Evolutionary conservation across 805 yeast species (phyloP), one percentile per base, ranked within the genome.

Genomic region (Kazachstania taianensis): DNA sequence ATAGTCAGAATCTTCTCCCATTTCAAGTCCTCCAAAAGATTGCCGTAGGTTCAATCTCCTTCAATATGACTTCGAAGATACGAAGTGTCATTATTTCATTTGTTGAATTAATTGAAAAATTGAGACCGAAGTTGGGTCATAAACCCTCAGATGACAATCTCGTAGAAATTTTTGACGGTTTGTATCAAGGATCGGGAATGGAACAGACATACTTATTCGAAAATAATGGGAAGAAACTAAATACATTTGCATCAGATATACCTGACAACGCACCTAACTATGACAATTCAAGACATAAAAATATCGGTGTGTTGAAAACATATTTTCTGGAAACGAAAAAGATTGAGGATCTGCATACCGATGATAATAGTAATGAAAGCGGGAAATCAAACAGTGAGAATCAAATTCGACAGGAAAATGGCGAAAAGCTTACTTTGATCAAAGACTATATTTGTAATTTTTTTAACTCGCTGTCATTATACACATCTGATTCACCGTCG

Each of bases 401-500:
- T 24, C 14, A 19, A 4, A 34, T 41, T 10, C 3, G 25, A 4
- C 3, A 22, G 12, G 25, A 22, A 22, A 3, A 9, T 9, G 25
- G 12, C 25, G 25, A 9, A 9, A n/a, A n/a, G n/a, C n/a, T n/a
- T n/a, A n/a, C n/a, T n/a, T n/a, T n/a, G n/a, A n/a, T n/a, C n/a
- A 30, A 33, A 14, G 40, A 42, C 12, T 45, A 46, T 20, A 36
- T 63, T 14, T 53, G 62, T 15, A 49, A 49, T 8, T 65, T 65
- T 32, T 48, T 65, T 35, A 52, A 51, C 26, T 61, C 68, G 2
- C 46, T 65, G 20, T 59, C 62, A 16, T 43, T 65, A 4, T 61
- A 53, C 36, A 46, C 64, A 2, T 49, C 47, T 2, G 48, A 56
- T 22, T 46, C 49, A 3, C 38, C 41, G 2, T 12, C n/a, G 5